phyloP scores from a whole-genome alignment of 352 stramenopile genomes.

The Phytophthora hybrid region DNA sequence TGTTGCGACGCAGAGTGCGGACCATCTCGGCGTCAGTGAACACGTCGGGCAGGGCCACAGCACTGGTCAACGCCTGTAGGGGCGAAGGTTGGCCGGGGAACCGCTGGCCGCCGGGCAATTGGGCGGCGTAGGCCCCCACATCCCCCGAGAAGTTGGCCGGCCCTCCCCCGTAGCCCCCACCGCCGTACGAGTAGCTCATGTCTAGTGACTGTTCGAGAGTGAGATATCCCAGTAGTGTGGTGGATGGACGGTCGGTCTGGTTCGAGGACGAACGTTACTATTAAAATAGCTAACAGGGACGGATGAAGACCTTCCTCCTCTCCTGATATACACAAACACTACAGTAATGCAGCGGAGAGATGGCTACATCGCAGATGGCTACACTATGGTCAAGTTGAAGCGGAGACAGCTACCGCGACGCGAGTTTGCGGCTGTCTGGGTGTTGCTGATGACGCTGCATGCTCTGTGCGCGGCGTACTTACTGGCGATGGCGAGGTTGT shows the following conservation, averaged over 20 bases:
- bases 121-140: conserved; percentile 41
- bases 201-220: background rate
- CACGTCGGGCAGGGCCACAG: conserved; percentile 68
- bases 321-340: background rate
- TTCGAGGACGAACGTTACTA: no score
- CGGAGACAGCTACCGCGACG: no score
- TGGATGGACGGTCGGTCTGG: no score
- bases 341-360: background rate
- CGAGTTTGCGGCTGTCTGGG: background rate
- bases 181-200: conserved; percentile 38
- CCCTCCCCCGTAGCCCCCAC: conserved; percentile 28
- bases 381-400: no score
- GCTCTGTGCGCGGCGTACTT: background rate
- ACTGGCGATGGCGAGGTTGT: background rate
- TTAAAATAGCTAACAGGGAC: no score
- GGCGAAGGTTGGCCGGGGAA: conserved; percentile 44
- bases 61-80: conserved; percentile 72
- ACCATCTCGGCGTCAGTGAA: conserved; percentile 63
- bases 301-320: background rate
- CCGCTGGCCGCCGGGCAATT: conserved; percentile 39
- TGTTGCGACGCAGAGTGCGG: conserved; percentile 70
- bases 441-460: background rate
- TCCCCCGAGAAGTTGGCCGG: conserved; percentile 27
- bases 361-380: background rate
- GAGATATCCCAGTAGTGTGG: no score